Evolutionary conservation across 1,284 basidiomycete genomes (phyloP).

Genomic region (Naganishia albida): DNA sequence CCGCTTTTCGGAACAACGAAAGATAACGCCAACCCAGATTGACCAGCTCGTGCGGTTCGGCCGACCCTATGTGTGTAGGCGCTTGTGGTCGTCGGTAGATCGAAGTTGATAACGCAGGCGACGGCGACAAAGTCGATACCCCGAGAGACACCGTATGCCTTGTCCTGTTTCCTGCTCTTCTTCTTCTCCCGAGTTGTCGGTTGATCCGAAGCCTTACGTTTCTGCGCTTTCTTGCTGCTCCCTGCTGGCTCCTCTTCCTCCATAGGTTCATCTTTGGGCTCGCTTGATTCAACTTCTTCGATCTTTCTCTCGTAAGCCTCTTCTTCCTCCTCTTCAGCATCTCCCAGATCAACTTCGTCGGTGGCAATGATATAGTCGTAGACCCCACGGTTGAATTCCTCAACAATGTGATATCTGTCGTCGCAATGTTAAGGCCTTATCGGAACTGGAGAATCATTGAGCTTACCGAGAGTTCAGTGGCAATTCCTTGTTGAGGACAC

Average conservation of each 20-base stretch:
- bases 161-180: constrained; percentile 57
- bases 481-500: constrained; percentile 93
- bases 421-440: neutral
- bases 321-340: constrained; percentile 53
- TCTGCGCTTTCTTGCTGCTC: constrained; percentile 54
- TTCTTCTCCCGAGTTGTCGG: constrained; percentile 45
- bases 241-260: constrained; percentile 20
- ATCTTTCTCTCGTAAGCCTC: constrained; percentile 32
- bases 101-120: constrained; percentile 97
- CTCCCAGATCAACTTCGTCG: constrained; percentile 68
- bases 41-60: constrained; percentile 91
- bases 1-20: constrained; percentile 77
- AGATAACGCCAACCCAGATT: constrained; percentile 87
- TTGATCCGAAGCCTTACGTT: constrained; percentile 52
- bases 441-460: neutral
- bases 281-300: constrained; percentile 30
- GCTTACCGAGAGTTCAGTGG: constrained; percentile 83
- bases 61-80: constrained; percentile 96
- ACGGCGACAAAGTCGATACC: constrained; percentile 98
- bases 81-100: constrained; percentile 83
- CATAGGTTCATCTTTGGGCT: constrained; percentile 38
- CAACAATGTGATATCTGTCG: constrained; percentile 87
- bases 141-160: constrained; percentile 91
- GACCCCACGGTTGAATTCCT: constrained; percentile 98
- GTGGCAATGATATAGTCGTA: constrained; percentile 99